Evolutionary conservation across 2,329 filamentous ascomycete genomes (phyloP), one percentile per base, ranked within the genome.

Genomic region (Arthrobotrys entomopaga): DNA sequence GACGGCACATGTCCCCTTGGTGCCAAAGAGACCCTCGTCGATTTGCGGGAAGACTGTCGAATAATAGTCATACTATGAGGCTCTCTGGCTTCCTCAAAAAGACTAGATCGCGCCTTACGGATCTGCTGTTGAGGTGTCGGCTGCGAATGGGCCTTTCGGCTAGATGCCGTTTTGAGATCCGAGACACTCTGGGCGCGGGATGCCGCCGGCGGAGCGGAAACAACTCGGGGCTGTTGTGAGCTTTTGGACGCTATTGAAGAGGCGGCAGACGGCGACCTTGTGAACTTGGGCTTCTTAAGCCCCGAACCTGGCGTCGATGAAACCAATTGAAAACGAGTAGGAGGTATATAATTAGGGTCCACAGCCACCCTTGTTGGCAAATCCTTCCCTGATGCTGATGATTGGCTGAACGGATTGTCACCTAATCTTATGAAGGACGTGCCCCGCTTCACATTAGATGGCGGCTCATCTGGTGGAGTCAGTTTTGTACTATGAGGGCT

Each of bases 11-110:
- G 70, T 1, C 70, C 70, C 53, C 70, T 59, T 3, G 70, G 70
- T 19, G 70, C 70, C 16, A 74, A 42, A 8, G 70, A 74, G 24
- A 74, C 70, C 49, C 70, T 67, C 13, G 70, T 74, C 13, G 70
- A 74, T 38, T 74, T 74, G 16, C 70, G 70, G n/a, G 57, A 64
- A 13, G 70, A 74, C 24, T 74, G 70, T 8, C 70, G 70, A 52
- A 74, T 74, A 15, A 74, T 74, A 7, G 70, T 74, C 70, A 74
- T 74, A 38, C 54, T 74, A n/a, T 74, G 70, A 43, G 70, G 70
- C 20, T 74, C 70, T 49, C 70, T 74, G 26, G 70, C 70, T 42
- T 74, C 70, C 24, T 74, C 70, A 24, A 74, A 74, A 42, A 74
- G 54, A 38, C 70, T 74, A 3, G 70, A 74, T 42, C 70, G 57